Evolutionary conservation across 768 basidiomycete genomes (phyloP), one percentile per base, ranked within the genome.

Genomic region (Termitomyces sp.): DNA sequence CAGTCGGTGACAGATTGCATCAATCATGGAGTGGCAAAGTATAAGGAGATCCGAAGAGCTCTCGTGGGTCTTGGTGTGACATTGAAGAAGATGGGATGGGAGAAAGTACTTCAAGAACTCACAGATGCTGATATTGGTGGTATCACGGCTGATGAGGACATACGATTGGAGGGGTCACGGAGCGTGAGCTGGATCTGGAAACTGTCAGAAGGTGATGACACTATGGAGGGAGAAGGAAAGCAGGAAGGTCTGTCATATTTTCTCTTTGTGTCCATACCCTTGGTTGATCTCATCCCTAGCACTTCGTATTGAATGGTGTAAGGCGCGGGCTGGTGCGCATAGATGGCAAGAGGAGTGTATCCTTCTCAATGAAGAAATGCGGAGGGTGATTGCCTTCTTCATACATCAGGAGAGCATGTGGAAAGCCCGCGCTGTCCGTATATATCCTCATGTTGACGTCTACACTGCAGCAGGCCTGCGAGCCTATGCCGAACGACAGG

Each of bases 331-430:
- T 0, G 59, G 71, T 0, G 69, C 69, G 1, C 60, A 69, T 43
- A 63, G 71, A 0, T 76, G 73, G 72, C 64, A 64, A 26, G 74
- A 77, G 53, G 74, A 77, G 50, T 68, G 68, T 20, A 22, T 65
- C 1, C 61, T 76, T 3, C 57, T 77, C 0, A 46, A 61, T 10
- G 75, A 76, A 52, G 75, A 77, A 55, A 74, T 74, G 73, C 50
- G 65, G 1, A 62, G 72, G 1, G 58, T 71, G 0, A 30, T 67
- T 8, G 44, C 54, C 4, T 67, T 57, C 24, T 45, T 34, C 24
- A 14, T 12, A 3, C 20, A 43, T 51, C 32, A 51, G 22, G 40
- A 50, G 30, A 39, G 6, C 4, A 14, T 3, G 9, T 40, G 24
- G n/a, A n/a, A n/a, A n/a, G n/a, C 18, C 6, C 36, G 36, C 16